Conservation (phyloP, 2,329 filamentous ascomycete species). For the Colletotrichum sp. region DNA sequence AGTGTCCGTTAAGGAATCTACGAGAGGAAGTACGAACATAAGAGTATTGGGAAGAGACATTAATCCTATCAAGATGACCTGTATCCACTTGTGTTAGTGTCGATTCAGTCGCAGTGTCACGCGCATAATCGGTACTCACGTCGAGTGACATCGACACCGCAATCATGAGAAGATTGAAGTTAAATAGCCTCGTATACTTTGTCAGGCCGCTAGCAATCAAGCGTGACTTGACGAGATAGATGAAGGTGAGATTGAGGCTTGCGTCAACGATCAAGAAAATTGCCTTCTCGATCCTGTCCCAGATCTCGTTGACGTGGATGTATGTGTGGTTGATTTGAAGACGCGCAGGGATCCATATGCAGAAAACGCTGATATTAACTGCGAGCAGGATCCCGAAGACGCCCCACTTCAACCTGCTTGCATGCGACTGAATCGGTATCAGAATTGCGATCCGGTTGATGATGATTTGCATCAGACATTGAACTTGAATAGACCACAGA, state of each 20-base stretch:
- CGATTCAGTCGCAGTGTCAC: accelerated
- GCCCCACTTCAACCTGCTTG: constrained; percentile 46
- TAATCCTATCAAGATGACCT: constrained; percentile 24
- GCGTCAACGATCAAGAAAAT: constrained; percentile 52
- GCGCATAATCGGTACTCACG: constrained; percentile 15
- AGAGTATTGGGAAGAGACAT: constrained; percentile 30
- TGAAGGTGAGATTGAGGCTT: constrained; percentile 51
- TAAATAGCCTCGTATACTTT: constrained; percentile 51
- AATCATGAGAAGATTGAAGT: constrained; percentile 31
- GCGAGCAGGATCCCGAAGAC: constrained; percentile 43
- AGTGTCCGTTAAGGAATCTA: too few relatives aligned
- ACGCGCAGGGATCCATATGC: constrained; percentile 55
- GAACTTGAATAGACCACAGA: constrained; percentile 32
- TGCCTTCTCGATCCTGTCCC: constrained; percentile 54
- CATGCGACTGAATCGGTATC: constrained; percentile 39
- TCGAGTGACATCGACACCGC: constrained; percentile 29
- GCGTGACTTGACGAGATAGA: constrained; percentile 44
- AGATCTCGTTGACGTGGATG: constrained; percentile 48
- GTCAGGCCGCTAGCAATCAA: constrained; percentile 51
- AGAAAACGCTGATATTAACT: constrained; percentile 55
- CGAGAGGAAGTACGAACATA: too few relatives aligned
- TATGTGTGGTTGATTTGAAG: constrained; percentile 42
- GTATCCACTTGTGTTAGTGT: background rate
- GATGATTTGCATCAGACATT: constrained; percentile 55
- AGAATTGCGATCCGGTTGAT: constrained; percentile 55